Percentiles rank a stretch among this genome's conserved stretches.
phyloP scores from a whole-genome alignment of 257 asterid genomes.

The Apocynum venetum region DNA sequence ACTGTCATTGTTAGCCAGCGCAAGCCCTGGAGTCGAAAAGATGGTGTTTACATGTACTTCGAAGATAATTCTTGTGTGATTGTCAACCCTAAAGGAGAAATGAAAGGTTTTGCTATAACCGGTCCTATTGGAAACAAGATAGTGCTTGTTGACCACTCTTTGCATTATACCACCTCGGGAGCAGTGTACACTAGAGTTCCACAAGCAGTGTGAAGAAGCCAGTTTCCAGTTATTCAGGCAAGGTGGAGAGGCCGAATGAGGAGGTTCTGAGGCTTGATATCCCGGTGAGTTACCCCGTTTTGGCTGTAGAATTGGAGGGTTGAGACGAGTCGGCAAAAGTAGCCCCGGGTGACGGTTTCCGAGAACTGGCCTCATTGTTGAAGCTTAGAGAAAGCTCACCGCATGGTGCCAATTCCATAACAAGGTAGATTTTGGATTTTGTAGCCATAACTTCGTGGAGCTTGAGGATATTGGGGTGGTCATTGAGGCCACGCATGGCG shows the following conservation, averaged over 20 bases:
- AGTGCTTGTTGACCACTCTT: constrained; percentile 45
- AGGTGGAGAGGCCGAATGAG: constrained; percentile 87
- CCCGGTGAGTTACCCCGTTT: constrained; percentile 84
- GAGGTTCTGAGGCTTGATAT: constrained; percentile 84
- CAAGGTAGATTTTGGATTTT: constrained; percentile 69
- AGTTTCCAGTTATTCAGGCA: constrained; percentile 61
- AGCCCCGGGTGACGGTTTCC: constrained; percentile 45
- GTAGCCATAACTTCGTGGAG: constrained; percentile 88
- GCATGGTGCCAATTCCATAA: constrained; percentile 86
- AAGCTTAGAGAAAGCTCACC: constrained; percentile 70
- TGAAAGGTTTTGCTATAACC: constrained; percentile 34
- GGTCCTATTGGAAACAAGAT: no score
- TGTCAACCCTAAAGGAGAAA: constrained; percentile 57
- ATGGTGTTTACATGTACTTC: constrained; percentile 22
- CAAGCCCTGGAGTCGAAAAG: constrained; percentile 24
- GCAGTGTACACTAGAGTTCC: constrained; percentile 94
- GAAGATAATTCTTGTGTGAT: constrained; percentile 58
- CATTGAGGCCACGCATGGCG: constrained; percentile 80
- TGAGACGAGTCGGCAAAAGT: constrained; percentile 66
- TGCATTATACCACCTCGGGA: constrained; percentile 66
- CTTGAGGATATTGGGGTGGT: constrained; percentile 70
- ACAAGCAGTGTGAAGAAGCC: constrained; percentile 69
- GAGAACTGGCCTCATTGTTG: constrained; percentile 54
- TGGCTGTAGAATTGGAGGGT: constrained; percentile 74
- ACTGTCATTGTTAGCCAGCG: constrained; percentile 48